These are phyloP conservation scores for Dipteronia dyeriana DNA, from an alignment of 345 rosid species.

Conservation along the genomic window DNA sequence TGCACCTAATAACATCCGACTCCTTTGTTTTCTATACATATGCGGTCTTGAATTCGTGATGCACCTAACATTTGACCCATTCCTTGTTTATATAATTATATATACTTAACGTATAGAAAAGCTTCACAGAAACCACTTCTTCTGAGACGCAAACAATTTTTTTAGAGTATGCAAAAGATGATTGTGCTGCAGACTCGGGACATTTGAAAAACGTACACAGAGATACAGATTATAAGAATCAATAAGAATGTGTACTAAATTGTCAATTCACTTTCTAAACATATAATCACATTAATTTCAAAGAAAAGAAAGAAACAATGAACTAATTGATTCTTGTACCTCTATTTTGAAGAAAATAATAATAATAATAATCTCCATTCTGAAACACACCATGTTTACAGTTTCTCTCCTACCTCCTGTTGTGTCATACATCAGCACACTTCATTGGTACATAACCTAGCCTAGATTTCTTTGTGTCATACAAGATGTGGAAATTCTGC, in stretches of 20 bases:
- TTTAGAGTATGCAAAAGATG: no score
- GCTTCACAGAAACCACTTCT: background rate
- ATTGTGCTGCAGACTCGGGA: background rate
- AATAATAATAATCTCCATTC: background rate
- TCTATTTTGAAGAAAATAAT: conserved; percentile 8
- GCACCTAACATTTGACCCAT: conserved; percentile 17
- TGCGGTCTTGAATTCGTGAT: no score
- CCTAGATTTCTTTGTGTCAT: conserved; percentile 73
- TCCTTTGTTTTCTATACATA: no score
- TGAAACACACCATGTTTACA: conserved; percentile 27
- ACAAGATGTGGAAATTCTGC: conserved; percentile 77
- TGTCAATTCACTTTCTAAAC: no score
- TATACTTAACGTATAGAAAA: background rate
- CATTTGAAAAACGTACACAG: background rate
- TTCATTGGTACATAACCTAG: conserved; percentile 76
- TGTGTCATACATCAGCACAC: conserved; percentile 58
- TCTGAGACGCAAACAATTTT: no score
- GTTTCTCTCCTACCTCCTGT: conserved; percentile 18
- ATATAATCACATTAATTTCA: conserved; percentile 25
- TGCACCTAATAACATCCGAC: no score
- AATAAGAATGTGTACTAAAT: no score
- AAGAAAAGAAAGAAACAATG: conserved; percentile 12
- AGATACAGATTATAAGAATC: background rate
- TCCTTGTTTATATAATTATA: background rate
- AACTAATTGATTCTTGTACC: conserved; percentile 25